These are phyloP conservation scores for Eucalyptus globulus DNA, from an alignment of 345 rosid genomes.

Conservation along the genomic window DNA sequence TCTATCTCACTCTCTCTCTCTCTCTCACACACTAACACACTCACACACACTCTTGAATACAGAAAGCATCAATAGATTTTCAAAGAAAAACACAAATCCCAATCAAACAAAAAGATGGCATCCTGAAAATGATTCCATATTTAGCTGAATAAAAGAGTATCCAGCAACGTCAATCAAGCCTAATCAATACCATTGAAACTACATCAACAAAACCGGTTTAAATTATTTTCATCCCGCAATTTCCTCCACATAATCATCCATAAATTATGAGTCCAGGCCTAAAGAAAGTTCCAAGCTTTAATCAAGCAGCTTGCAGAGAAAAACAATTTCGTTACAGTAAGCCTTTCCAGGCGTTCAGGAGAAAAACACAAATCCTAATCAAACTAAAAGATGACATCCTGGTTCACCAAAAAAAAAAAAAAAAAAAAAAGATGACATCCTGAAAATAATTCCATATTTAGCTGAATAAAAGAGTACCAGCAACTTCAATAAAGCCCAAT, in stretches of 20 bases:
- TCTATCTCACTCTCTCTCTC: background rate
- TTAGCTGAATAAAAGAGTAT: background rate
- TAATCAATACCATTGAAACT: background rate
- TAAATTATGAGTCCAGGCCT: background rate
- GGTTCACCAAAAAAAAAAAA: too few species aligned
- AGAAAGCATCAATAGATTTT: background rate
- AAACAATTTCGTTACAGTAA: slow-evolving; percentile 30
- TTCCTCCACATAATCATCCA: background rate
- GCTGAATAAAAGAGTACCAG: background rate
- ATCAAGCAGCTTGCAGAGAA: background rate
- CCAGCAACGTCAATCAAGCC: background rate
- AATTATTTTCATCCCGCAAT: background rate
- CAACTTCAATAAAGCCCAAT: background rate
- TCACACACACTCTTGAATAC: background rate
- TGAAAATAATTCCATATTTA: background rate
- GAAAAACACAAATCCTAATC: background rate
- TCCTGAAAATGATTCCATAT: background rate
- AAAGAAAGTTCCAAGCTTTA: background rate
- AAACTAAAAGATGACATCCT: background rate
- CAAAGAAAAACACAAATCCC: background rate
- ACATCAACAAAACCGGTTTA: background rate
- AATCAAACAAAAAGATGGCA: background rate
- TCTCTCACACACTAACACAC: background rate
- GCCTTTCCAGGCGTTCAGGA: slow-evolving; percentile 16
- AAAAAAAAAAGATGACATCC: background rate